Conservation (phyloP, 768 basidiomycete species). For the Strobilomyces dryophilus region DNA sequence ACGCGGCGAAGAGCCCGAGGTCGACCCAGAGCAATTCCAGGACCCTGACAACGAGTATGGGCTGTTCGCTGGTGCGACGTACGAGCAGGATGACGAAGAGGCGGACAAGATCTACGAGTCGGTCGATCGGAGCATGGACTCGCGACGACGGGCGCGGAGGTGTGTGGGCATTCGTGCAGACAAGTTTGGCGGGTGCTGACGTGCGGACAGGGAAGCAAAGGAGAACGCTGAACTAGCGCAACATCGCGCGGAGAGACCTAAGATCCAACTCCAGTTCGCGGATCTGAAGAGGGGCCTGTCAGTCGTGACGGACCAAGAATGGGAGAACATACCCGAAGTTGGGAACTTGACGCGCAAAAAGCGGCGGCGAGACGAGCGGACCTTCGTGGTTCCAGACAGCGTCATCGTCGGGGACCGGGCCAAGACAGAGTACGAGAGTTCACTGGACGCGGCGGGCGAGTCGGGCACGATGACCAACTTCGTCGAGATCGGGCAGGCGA, state of each 20-base stretch:
- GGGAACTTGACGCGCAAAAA: conserved; percentile 93
- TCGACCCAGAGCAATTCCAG: conserved; percentile 89
- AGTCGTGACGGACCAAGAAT: conserved; percentile 84
- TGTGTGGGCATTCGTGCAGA: conserved; percentile 48
- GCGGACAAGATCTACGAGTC: conserved; percentile 91
- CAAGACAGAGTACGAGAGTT: conserved; percentile 72
- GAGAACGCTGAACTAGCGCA: conserved; percentile 73
- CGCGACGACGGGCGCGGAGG: conserved; percentile 74
- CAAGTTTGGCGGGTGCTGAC: conserved; percentile 22
- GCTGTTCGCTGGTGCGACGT: conserved; percentile 91
- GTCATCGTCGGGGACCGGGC: conserved; percentile 82
- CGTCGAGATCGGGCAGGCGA: conserved; percentile 94
- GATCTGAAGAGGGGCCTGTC: conserved; percentile 91
- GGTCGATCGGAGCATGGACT: conserved; percentile 91
- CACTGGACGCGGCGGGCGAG: conserved; percentile 73
- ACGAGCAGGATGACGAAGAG: conserved; percentile 97
- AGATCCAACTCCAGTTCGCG: conserved; percentile 93
- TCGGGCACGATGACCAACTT: conserved; percentile 85
- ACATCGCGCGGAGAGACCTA: conserved; percentile 83
- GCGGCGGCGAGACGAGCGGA: conserved; percentile 77
- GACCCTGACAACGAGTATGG: conserved; percentile 98
- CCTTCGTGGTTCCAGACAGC: conserved; percentile 91
- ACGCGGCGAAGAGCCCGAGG: conserved; percentile 83
- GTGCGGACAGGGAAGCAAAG: conserved; percentile 58
- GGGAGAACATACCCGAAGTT: conserved; percentile 95